These are phyloP conservation scores for Naganishia vaughanmartiniae DNA, from an alignment of 768 basidiomycete genomes.

Conservation along the genomic window DNA sequence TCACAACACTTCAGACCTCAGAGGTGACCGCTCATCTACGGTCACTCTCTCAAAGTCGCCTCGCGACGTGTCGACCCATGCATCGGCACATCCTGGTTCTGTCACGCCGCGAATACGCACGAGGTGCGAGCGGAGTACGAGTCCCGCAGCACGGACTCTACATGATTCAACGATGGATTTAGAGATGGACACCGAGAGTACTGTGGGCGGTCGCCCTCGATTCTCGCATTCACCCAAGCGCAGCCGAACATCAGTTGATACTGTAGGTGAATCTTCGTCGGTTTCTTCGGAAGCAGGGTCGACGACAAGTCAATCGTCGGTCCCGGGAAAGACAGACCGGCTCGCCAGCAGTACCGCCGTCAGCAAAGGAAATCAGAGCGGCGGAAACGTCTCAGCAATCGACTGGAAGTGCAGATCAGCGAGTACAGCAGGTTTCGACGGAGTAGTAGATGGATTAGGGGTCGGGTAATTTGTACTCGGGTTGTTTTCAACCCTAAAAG, in stretches of 20 bases:
- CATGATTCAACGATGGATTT: background rate
- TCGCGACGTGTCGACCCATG: background rate
- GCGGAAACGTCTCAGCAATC: background rate
- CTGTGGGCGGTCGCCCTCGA: background rate
- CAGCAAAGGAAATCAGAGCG: background rate
- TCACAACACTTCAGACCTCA: background rate
- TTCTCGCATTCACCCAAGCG: slow-evolving; percentile 6
- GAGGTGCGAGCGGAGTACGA: slow-evolving; percentile 20
- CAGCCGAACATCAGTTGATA: background rate
- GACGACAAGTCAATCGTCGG: background rate
- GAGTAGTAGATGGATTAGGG: background rate
- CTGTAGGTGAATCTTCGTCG: background rate
- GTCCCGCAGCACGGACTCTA: background rate
- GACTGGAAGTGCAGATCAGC: slow-evolving; percentile 15
- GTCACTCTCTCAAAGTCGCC: background rate
- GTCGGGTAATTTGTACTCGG: background rate
- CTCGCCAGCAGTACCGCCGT: background rate
- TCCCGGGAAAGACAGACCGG: background rate
- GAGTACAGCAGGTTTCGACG: background rate
- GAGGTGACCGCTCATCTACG: background rate
- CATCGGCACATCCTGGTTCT: slow-evolving; percentile 4
- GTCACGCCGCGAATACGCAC: slow-evolving; percentile 25
- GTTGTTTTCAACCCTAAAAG: background rate
- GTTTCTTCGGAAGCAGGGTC: background rate
- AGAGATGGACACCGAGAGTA: background rate